Conservation (phyloP, 1,284 basidiomycete species). For the Ceratobasidium sp. region DNA sequence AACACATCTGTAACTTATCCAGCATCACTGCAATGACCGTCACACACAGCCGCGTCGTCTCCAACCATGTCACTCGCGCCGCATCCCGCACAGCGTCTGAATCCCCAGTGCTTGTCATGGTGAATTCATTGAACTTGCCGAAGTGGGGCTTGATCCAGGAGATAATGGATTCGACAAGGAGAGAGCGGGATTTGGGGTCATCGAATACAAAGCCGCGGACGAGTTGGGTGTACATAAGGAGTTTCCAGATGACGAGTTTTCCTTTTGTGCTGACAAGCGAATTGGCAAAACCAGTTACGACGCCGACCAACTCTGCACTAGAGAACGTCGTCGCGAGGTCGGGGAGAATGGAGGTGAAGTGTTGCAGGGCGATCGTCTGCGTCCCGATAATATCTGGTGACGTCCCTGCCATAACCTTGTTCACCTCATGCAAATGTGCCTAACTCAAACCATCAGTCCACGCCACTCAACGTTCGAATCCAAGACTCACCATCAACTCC, state of each 20-base stretch:
- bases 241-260: conserved; percentile 90
- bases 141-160: conserved; percentile 96
- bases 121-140: conserved; percentile 87
- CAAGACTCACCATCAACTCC: conserved; percentile 64
- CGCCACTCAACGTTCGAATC: neutral
- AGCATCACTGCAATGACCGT: conserved; percentile 90
- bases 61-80: conserved; percentile 88
- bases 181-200: conserved; percentile 77
- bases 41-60: conserved; percentile 85
- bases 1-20: conserved; percentile 85
- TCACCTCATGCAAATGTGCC: conserved; percentile 81
- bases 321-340: conserved; percentile 84
- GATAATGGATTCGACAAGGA: conserved; percentile 88
- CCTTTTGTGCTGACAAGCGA: conserved; percentile 83
- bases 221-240: conserved; percentile 92
- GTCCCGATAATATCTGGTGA: conserved; percentile 93
- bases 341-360: conserved; percentile 92
- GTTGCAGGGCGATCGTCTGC: conserved; percentile 92
- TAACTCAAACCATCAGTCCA: neutral
- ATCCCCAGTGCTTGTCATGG: conserved; percentile 69
- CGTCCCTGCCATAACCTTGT: conserved; percentile 86
- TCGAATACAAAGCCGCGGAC: conserved; percentile 91
- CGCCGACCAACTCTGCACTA: conserved; percentile 82
- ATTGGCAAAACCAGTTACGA: conserved; percentile 88
- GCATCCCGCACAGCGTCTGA: conserved; percentile 72